Evolutionary conservation across 2,329 filamentous ascomycete genomes (phyloP), one percentile per base, ranked within the genome.

Genomic region (Colletotrichum godetiae): DNA sequence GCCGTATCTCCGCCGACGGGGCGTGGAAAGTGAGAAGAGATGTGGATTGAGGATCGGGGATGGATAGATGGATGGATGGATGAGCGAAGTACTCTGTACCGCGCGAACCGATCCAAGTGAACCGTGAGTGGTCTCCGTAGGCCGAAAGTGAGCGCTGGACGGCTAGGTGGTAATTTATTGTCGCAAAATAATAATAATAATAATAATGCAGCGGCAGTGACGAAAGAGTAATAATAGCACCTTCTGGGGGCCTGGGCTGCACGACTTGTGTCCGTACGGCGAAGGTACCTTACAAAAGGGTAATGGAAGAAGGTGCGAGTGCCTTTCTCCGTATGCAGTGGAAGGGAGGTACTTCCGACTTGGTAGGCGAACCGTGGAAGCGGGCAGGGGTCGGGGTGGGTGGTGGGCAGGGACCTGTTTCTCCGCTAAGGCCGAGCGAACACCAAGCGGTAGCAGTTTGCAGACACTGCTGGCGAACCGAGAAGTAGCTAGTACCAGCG

Each of bases 1-100:
- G 42, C 42, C 42, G 42, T 74, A 59, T 72, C 67, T 59, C 67
- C 55, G 53, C 67, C 63, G 72, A 68, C n/a, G 31, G 22, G 33
- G 31, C 29, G 29, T 52, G 67, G 66, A 27, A 46, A 27, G 42
- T n/a, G 46, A 24, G 27, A 10, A 10, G 52, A 27, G 55, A 49
- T 27, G 66, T 37, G 57, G 56, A 29, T 37, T 37, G 31, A 22
- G 7, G 46, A 10, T 22, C 22, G 59, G 49, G 37, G 29, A 53
- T n/a, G 11, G 37, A 33, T 31, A 15, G 15, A 27, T 27, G 27
- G 37, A 42, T 42, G 37, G 37, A 42, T 42, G 37, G 37, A 42
- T 13, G 37, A 42, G 15, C 37, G 37, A 42, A 42, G 37, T 42
- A 42, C 37, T 42, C 15, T 42, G 61, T 33, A 52, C 56, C 63